These are phyloP conservation scores for Ormosia semicastrata DNA, from an alignment of 306 rosid species.

Conservation along the genomic window DNA sequence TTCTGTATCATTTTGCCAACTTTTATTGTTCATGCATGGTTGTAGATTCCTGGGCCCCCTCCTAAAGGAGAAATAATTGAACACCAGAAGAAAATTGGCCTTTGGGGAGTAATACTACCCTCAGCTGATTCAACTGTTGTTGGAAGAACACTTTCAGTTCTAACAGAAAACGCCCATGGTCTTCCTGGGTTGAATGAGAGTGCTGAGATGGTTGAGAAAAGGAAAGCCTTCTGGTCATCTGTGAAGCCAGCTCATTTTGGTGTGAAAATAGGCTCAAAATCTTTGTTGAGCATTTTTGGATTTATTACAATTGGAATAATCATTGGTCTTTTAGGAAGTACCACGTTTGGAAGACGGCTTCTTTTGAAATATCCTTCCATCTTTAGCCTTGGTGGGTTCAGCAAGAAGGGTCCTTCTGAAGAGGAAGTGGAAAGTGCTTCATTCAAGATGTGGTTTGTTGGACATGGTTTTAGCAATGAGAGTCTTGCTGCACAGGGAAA, in stretches of 20 bases:
- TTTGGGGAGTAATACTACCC: slow-evolving; percentile 73
- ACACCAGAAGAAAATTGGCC: slow-evolving; percentile 67
- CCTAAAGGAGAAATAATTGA: slow-evolving; percentile 57
- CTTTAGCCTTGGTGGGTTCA: slow-evolving; percentile 74
- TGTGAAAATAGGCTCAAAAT: slow-evolving; percentile 66
- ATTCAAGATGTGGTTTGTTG: slow-evolving; percentile 90
- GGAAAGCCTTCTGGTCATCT: slow-evolving; percentile 67
- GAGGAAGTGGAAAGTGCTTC: slow-evolving; percentile 73
- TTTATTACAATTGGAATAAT: slow-evolving; percentile 44
- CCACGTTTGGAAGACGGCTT: slow-evolving; percentile 69
- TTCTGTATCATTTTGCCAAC: neutral
- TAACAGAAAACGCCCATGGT: slow-evolving; percentile 65
- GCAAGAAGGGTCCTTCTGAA: slow-evolving; percentile 75
- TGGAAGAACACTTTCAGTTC: slow-evolving; percentile 61
- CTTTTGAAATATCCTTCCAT: slow-evolving; percentile 75
- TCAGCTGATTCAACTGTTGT: slow-evolving; percentile 79
- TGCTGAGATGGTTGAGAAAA: slow-evolving; percentile 42
- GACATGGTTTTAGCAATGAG: slow-evolving; percentile 58
- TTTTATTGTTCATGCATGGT: slow-evolving; percentile 20
- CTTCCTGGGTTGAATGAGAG: slow-evolving; percentile 70
- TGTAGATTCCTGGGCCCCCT: slow-evolving; percentile 76
- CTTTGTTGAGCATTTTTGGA: slow-evolving; percentile 48
- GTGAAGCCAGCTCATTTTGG: slow-evolving; percentile 82
- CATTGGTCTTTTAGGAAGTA: slow-evolving; percentile 60
- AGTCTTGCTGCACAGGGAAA: slow-evolving; percentile 41